Conservation (phyloP, 441 rosid species). For the Pelargonium citronellum region DNA sequence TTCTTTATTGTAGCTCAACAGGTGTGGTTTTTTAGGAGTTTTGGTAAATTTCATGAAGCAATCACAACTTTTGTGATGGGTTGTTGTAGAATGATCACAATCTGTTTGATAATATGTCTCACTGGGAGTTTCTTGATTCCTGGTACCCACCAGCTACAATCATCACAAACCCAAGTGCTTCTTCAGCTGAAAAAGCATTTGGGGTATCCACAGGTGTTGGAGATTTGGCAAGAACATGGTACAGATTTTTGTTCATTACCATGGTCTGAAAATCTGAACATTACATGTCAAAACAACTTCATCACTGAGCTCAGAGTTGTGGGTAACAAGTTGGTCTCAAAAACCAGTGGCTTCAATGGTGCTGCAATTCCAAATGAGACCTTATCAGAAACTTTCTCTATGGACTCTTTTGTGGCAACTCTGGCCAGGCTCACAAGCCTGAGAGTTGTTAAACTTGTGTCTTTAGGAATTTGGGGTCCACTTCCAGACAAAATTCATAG, state of each 20-base stretch:
- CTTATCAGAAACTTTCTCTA: constrained; percentile 53
- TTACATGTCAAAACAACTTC: constrained; percentile 51
- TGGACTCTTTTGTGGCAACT: constrained; percentile 63
- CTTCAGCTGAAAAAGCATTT: constrained; percentile 74
- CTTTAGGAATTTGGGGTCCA: constrained; percentile 74
- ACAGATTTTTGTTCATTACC: constrained; percentile 24
- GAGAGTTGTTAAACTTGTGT: constrained; percentile 49
- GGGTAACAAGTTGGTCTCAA: constrained; percentile 59
- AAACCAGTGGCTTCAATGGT: constrained; percentile 43
- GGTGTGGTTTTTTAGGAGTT: background rate
- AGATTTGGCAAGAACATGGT: too few species aligned
- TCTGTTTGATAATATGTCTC: constrained; percentile 31
- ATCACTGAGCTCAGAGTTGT: constrained; percentile 67
- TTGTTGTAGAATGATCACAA: constrained; percentile 25
- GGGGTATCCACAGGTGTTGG: constrained; percentile 47
- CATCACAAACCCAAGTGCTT: constrained; percentile 71
- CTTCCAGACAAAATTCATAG: constrained; percentile 68
- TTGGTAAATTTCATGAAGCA: background rate
- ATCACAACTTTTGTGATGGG: constrained; percentile 33
- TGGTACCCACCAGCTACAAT: constrained; percentile 55
- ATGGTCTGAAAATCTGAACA: constrained; percentile 52
- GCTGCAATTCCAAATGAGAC: constrained; percentile 46
- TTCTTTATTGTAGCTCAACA: background rate
- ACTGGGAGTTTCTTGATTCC: constrained; percentile 44
- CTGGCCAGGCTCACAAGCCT: constrained; percentile 53